Percentiles rank a stretch among this genome's conserved stretches.
These are phyloP conservation scores for Pseudogymnoascus pannorum DNA, from an alignment of 2,329 filamentous ascomycete genomes.

Conservation along the genomic window DNA sequence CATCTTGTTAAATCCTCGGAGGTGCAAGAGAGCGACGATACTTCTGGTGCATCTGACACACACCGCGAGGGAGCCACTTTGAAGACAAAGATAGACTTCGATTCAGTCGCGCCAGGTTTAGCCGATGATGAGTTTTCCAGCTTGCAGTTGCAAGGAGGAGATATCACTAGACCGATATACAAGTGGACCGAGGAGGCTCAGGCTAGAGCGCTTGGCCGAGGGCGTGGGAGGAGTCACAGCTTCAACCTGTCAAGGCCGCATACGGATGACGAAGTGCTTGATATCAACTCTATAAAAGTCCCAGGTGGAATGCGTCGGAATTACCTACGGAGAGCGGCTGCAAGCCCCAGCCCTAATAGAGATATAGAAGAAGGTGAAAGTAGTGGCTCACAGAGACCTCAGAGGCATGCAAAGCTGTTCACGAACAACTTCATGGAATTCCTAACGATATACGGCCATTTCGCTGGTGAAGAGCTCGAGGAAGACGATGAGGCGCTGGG, in stretches of 20 bases:
- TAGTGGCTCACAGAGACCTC: constrained; percentile 31
- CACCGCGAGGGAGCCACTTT: constrained; percentile 30
- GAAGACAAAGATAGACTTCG: constrained; percentile 26
- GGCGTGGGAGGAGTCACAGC: constrained; percentile 73
- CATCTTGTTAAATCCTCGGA: constrained; percentile 73
- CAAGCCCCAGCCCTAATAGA: constrained; percentile 46
- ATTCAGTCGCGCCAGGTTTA: constrained; percentile 29
- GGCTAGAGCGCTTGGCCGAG: constrained; percentile 47
- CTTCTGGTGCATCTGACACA: constrained; percentile 25
- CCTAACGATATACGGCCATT: constrained; percentile 89
- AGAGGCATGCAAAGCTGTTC: constrained; percentile 55
- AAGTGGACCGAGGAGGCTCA: constrained; percentile 90
- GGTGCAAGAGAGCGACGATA: constrained; percentile 26
- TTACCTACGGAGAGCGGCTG: constrained; percentile 70
- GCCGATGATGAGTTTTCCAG: constrained; percentile 87
- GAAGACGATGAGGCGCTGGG: constrained; percentile 88
- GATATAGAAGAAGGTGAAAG: constrained; percentile 30
- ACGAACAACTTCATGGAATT: constrained; percentile 96
- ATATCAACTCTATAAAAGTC: constrained; percentile 86
- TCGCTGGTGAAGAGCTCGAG: constrained; percentile 92
- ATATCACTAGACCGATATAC: constrained; percentile 92
- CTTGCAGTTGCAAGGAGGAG: constrained; percentile 83
- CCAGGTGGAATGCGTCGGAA: constrained; percentile 91
- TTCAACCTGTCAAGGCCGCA: constrained; percentile 72
- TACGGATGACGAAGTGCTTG: constrained; percentile 70